Percentiles rank a stretch among this genome's conserved stretches.
These are phyloP conservation scores for Mesembryanthemum crystallinum DNA, from an alignment of 148 eudicot species.

Conservation along the genomic window DNA sequence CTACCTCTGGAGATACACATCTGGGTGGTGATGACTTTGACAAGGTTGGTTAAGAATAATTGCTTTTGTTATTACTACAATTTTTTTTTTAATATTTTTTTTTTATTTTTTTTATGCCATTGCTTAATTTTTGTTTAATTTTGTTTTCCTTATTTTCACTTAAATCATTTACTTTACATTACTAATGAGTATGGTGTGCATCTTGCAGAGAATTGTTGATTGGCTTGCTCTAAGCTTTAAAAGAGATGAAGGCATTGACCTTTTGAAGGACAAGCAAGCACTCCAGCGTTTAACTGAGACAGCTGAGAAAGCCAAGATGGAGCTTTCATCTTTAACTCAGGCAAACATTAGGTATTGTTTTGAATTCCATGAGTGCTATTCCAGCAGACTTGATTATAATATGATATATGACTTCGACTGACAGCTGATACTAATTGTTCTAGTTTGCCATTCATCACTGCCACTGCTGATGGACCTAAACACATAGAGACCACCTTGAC, in stretches of 20 bases:
- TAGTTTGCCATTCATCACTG: slow-evolving; percentile 95
- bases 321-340: slow-evolving; percentile 86
- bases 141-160: not conserved
- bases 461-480: slow-evolving; percentile 96
- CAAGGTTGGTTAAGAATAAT: slow-evolving; percentile 47
- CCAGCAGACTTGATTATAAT: not conserved
- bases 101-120: not conserved
- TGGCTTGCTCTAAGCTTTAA: slow-evolving; percentile 85
- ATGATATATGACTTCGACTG: not conserved
- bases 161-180: not conserved
- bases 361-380: not conserved
- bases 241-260: slow-evolving; percentile 89
- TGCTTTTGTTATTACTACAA: not conserved
- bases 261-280: slow-evolving; percentile 95
- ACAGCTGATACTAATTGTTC: slow-evolving; percentile 10
- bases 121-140: not conserved
- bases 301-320: slow-evolving; percentile 99
- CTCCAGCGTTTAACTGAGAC: slow-evolving; percentile 94
- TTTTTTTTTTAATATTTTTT: too few species aligned
- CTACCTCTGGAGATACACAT: slow-evolving; percentile 97
- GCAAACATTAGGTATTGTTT: slow-evolving; percentile 67
- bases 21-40: slow-evolving; percentile 99
- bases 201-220: slow-evolving; percentile 83
- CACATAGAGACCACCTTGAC: slow-evolving; percentile 93
- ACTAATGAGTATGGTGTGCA: not conserved